Conservation (phyloP, 2,329 filamentous ascomycete species). For the Rhynchosporium agropyri region DNA sequence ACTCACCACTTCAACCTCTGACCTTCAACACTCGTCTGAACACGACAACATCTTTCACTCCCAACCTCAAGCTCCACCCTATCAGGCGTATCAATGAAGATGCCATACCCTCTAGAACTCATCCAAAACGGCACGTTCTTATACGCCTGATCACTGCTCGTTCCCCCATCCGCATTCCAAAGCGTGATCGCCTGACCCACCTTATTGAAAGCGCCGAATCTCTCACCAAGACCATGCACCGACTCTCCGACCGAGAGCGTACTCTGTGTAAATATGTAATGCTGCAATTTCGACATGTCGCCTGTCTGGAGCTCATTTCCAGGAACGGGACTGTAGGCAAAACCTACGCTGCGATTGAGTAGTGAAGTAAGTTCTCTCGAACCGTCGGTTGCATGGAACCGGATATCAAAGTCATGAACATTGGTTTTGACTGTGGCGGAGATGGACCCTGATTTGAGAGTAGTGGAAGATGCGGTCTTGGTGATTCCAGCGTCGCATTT, state of each 20-base stretch:
- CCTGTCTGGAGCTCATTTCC: slow-evolving; percentile 55
- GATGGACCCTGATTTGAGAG: slow-evolving; percentile 53
- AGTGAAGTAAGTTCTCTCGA: slow-evolving; percentile 57
- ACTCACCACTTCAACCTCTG: slow-evolving; percentile 67
- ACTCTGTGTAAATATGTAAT: slow-evolving; percentile 61
- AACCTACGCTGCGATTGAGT: slow-evolving; percentile 56
- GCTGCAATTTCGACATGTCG: slow-evolving; percentile 55
- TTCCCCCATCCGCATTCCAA: slow-evolving; percentile 66
- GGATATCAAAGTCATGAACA: slow-evolving; percentile 56
- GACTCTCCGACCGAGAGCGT: slow-evolving; percentile 62
- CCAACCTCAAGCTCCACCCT: slow-evolving; percentile 73
- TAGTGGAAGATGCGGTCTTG: slow-evolving; percentile 50
- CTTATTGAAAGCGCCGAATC: slow-evolving; percentile 77
- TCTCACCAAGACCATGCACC: slow-evolving; percentile 74
- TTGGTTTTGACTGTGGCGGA: slow-evolving; percentile 54
- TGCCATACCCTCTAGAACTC: slow-evolving; percentile 72
- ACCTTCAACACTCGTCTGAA: slow-evolving; percentile 69
- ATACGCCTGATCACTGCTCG: slow-evolving; percentile 70
- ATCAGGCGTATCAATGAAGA: slow-evolving; percentile 73
- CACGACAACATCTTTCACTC: slow-evolving; percentile 70
- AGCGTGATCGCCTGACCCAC: slow-evolving; percentile 71
- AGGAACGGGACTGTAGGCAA: slow-evolving; percentile 58
- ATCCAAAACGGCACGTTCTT: slow-evolving; percentile 74
- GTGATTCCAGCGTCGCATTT: slow-evolving; percentile 45
- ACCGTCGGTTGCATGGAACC: slow-evolving; percentile 54